Evolutionary conservation across 805 yeast species (phyloP).

Genomic region (Ogataea trehaloabstinens): DNA sequence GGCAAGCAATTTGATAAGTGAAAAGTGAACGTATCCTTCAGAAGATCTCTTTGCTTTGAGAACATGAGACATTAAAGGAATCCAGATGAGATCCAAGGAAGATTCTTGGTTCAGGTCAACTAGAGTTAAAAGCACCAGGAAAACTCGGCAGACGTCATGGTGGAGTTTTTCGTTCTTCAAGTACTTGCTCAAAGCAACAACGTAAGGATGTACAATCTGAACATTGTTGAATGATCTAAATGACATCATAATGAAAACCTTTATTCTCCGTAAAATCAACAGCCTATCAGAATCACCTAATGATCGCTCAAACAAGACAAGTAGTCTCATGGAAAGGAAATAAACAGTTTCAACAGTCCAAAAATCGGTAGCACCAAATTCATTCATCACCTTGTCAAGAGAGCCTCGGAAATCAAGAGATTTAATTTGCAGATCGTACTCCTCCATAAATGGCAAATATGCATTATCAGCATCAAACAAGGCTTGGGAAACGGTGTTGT

Average conservation of each 20-base stretch:
- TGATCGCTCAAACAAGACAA: constrained; percentile 25
- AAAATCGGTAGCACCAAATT: constrained; percentile 14
- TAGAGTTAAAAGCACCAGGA: constrained; percentile 19
- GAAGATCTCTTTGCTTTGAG: constrained; percentile 4
- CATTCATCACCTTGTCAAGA: constrained; percentile 9
- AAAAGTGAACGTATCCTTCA: neutral
- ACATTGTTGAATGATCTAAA: constrained; percentile 11
- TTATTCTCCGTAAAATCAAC: constrained; percentile 35
- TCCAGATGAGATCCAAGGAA: constrained; percentile 14
- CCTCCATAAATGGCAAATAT: constrained; percentile 9
- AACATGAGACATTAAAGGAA: constrained; percentile 20
- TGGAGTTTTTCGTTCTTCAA: constrained; percentile 18
- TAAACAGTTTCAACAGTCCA: constrained; percentile 38
- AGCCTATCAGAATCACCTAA: constrained; percentile 24
- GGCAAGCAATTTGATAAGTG: constrained; percentile 2
- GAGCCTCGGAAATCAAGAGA: constrained; percentile 8
- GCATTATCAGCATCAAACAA: constrained; percentile 1
- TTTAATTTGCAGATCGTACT: constrained; percentile 17
- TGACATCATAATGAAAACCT: constrained; percentile 34
- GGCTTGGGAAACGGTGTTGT: neutral
- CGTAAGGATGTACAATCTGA: constrained; percentile 22
- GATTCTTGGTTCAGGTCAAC: constrained; percentile 4
- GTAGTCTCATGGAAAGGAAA: constrained; percentile 37
- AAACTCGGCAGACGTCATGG: constrained; percentile 28
- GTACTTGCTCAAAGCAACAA: constrained; percentile 22